A percentile compares a stretch with the other conserved stretches of the same genome.
phyloP scores from a whole-genome alignment of 2,329 filamentous ascomycete species.

The Fusarium anthophilum region DNA sequence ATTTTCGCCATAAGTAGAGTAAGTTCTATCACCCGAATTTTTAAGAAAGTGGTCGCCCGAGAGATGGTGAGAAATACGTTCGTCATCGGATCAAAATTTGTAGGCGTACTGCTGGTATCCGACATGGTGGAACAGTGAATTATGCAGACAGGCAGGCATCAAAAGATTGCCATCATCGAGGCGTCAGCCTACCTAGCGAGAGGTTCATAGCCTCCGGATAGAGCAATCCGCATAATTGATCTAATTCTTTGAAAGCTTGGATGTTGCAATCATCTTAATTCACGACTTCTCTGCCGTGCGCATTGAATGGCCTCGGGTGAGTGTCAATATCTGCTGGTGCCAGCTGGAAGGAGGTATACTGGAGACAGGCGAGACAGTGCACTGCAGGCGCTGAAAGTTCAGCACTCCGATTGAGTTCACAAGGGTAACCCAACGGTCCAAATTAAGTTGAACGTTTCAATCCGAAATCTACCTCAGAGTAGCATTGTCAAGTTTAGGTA shows the following conservation, averaged over 20 bases:
- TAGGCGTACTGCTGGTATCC: not conserved
- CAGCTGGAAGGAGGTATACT: not conserved
- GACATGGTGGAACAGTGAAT: not conserved
- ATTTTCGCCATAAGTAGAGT: too few species aligned
- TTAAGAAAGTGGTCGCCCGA: too few species aligned
- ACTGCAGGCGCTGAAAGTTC: not conserved
- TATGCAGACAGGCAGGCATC: too few species aligned
- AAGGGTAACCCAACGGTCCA: not conserved
- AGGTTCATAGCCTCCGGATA: not conserved
- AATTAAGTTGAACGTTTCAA: not conserved
- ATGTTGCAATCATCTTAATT: not conserved
- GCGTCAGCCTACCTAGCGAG: not conserved
- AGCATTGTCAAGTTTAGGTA: not conserved
- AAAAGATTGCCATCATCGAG: not conserved
- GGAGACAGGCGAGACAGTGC: not conserved
- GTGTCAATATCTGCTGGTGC: not conserved
- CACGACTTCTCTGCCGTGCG: not conserved
- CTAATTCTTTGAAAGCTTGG: not conserved
- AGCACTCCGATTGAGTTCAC: not conserved
- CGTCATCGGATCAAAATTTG: not conserved
- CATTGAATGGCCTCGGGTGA: not conserved
- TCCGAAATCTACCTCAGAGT: not conserved
- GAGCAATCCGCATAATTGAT: not conserved
- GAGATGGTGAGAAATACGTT: not conserved
- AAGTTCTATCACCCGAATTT: rapidly evolving